phyloP scores from a whole-genome alignment of 805 yeast genomes.

The Monosporozyma servazzii region DNA sequence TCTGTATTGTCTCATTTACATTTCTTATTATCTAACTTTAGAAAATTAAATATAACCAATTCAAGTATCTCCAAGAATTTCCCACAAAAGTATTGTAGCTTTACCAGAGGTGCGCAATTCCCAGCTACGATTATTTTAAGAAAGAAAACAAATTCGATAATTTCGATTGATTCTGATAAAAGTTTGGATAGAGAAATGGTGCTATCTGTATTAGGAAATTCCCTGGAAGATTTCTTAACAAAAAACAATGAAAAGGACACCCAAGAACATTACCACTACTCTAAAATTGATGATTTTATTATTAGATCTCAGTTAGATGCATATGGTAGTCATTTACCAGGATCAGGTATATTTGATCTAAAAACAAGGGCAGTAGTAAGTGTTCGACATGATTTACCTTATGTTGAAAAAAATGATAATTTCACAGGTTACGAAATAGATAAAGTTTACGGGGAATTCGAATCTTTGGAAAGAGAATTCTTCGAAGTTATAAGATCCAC shows the following conservation, averaged over 20 bases:
- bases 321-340: conserved; percentile 65
- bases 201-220: conserved; percentile 66
- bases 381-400: conserved; percentile 65
- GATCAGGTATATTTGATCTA: conserved; percentile 84
- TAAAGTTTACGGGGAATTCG: conserved; percentile 53
- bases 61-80: conserved; percentile 38
- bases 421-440: conserved; percentile 61
- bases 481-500: conserved; percentile 68
- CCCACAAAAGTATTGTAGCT: conserved; percentile 29
- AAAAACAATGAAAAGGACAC: conserved; percentile 4
- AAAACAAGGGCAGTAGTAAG: conserved; percentile 89
- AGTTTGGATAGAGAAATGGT: conserved; percentile 58
- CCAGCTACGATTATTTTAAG: conserved; percentile 54
- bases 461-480: conserved; percentile 76
- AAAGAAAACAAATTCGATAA: conserved; percentile 37
- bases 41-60: conserved; percentile 39
- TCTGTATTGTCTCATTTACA: conserved; percentile 67
- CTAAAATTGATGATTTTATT: conserved; percentile 56
- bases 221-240: conserved; percentile 59
- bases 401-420: conserved; percentile 43
- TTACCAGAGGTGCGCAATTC: conserved; percentile 37
- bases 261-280: conserved; percentile 57
- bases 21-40: conserved; percentile 50
- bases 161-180: conserved; percentile 64
- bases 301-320: conserved; percentile 92